Evolutionary conservation across 148 eudicot genomes (phyloP), one percentile per base, ranked within the genome.

Genomic region (Chenopodium album): DNA sequence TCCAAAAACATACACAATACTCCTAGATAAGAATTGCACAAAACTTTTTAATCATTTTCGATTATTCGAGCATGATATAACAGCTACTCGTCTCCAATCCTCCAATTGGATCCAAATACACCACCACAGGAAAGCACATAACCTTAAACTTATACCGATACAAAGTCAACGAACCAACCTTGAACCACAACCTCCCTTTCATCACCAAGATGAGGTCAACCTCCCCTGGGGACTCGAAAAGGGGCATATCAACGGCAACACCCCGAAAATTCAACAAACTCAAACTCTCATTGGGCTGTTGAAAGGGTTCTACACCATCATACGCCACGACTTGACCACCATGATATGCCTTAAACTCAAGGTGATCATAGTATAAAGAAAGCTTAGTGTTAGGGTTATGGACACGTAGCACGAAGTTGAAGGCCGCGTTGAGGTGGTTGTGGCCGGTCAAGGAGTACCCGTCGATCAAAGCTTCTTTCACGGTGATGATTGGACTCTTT

Each of bases 261-360:
- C 82, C 82, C 3, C 67, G 76, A 54, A 79, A 70, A 10, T 67
- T 54, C 19, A 79, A 69, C 22, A 3, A 20, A 12, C 68, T 59
- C 68, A 34, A 65, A 34, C 71, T 79, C 26, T 22, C 50, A 71
- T 13, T 31, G 56, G 76, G 44, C 41, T 60, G 76, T 12, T 2
- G 59, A 13, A 79, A 79, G 1, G 66, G 26, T 28, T 65, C 17
- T 5, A 72, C 50, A 14, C 76, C 82, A 28, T 10, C 41, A 70
- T 79, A 79, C 48, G 65, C 81, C 6, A 79, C 62, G 22, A 79
- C 8, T 54, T 32, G 32, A 11, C 76, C 76, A 9, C 82, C 76
- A 71, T 79, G 76, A 46, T 71, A 79, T 16, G 82, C 76, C 66
- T 23, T 79, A 54, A 79, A 56, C n/a, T 50, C 82, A 13, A 79